These are phyloP conservation scores for Teratosphaeria pseudoeucalypti DNA, from an alignment of 2,329 filamentous ascomycete genomes.

Conservation along the genomic window DNA sequence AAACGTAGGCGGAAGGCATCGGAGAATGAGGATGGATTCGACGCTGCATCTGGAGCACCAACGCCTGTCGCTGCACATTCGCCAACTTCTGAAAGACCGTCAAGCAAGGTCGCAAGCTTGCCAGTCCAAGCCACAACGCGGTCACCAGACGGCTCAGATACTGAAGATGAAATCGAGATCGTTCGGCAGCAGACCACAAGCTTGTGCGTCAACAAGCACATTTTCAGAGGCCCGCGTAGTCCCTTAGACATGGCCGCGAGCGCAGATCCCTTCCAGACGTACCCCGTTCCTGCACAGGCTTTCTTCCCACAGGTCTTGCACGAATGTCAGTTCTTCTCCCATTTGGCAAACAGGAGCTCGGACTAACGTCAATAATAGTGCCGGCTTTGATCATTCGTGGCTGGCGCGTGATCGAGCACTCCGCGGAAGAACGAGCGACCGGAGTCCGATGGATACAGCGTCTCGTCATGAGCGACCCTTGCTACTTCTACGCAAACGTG, in stretches of 20 bases:
- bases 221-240: not conserved
- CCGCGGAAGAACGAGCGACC: slow-evolving; percentile 1
- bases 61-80: too few species aligned
- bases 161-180: not conserved
- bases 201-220: not conserved
- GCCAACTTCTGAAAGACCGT: not conserved
- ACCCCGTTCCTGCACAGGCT: slow-evolving; percentile 6
- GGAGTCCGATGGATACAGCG: slow-evolving; percentile 8
- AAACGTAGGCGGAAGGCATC: not conserved
- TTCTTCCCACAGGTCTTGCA: slow-evolving; percentile 5
- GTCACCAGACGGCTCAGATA: not conserved
- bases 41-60: too few species aligned
- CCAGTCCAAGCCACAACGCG: too few species aligned
- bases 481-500: slow-evolving; percentile 11
- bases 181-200: not conserved
- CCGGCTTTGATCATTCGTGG: slow-evolving; percentile 7
- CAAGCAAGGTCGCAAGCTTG: not conserved
- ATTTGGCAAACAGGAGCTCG: not conserved
- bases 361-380: not conserved
- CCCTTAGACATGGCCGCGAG: not conserved
- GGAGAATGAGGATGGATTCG: not conserved
- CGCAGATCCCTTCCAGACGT: slow-evolving; percentile 3
- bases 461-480: slow-evolving; percentile 4
- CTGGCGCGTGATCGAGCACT: not conserved
- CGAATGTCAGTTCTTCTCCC: not conserved